Evolutionary conservation across 257 asterid species (phyloP).

Genomic region (Lavandula angustifolia): DNA sequence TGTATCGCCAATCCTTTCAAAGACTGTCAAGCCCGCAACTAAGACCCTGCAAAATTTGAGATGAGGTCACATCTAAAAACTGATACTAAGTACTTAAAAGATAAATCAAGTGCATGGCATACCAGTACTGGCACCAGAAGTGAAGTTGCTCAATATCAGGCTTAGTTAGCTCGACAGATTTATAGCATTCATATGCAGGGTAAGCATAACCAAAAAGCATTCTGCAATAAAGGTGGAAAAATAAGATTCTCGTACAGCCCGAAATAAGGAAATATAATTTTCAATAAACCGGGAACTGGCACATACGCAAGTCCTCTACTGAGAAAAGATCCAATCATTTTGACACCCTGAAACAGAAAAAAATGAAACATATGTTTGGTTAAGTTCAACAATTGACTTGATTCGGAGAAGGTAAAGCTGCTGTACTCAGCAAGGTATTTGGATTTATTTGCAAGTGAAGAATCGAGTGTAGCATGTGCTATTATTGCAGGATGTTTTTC

Average conservation of each 20-base stretch:
- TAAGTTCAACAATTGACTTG: not conserved
- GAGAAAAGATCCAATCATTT: constrained; percentile 88
- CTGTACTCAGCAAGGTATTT: not conserved
- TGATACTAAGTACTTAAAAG: constrained; percentile 13
- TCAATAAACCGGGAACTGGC: constrained; percentile 12
- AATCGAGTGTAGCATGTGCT: not conserved
- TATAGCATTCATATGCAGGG: constrained; percentile 89
- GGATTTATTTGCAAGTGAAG: not conserved
- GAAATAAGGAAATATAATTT: constrained; percentile 8
- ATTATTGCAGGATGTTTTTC: not conserved
- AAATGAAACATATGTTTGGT: constrained; percentile 10
- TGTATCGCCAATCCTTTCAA: constrained; percentile 78
- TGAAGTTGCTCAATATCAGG: constrained; percentile 86
- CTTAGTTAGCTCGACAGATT: constrained; percentile 82
- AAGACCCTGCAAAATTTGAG: constrained; percentile 59
- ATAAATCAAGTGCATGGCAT: constrained; percentile 15
- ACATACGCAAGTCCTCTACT: constrained; percentile 90
- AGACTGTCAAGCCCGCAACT: constrained; percentile 77
- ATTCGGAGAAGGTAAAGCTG: not conserved
- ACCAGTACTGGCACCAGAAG: constrained; percentile 99
- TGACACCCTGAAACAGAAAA: constrained; percentile 56
- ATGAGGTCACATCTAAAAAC: constrained; percentile 26
- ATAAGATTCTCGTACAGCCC: constrained; percentile 24
- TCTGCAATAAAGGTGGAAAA: constrained; percentile 43
- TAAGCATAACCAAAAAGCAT: constrained; percentile 81